Percentiles rank a stretch among this genome's conserved stretches.
Evolutionary conservation across 805 yeast species (phyloP).

Genomic region (Zygosaccharomyces kombuchaensis): DNA sequence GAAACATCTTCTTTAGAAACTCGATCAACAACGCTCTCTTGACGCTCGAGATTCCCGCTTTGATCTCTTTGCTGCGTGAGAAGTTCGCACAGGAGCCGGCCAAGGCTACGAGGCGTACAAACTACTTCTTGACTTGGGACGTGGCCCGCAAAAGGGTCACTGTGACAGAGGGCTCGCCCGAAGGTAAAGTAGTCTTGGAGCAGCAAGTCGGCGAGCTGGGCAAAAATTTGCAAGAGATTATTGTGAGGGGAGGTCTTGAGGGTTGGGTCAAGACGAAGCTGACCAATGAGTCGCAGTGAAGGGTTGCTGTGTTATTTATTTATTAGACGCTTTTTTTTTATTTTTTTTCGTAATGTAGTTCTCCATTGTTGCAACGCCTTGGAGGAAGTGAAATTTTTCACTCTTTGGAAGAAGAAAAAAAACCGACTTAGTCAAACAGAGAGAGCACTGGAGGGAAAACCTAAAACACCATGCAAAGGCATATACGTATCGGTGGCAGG

Average conservation of each 20-base stretch:
- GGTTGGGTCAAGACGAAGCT: constrained; percentile 87
- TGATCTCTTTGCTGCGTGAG: constrained; percentile 72
- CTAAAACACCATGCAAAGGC: constrained; percentile 21
- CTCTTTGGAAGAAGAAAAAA: not conserved
- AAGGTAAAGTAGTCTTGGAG: constrained; percentile 55
- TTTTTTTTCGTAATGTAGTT: not conserved
- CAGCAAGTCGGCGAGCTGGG: constrained; percentile 96
- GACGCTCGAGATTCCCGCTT: constrained; percentile 88
- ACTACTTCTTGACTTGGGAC: constrained; percentile 90
- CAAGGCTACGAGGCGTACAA: constrained; percentile 91
- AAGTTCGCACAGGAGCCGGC: constrained; percentile 49
- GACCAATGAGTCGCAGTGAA: not conserved
- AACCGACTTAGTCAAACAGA: not conserved
- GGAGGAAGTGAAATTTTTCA: constrained; percentile 2
- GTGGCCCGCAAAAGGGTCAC: constrained; percentile 78
- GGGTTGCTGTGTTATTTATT: not conserved
- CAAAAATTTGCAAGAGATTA: constrained; percentile 90
- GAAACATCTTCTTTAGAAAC: constrained; percentile 93
- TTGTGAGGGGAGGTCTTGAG: constrained; percentile 95
- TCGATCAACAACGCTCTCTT: constrained; percentile 93
- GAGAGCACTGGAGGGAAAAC: not conserved
- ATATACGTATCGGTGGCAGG: constrained; percentile 73
- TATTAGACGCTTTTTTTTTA: constrained; percentile 22
- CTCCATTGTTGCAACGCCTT: not conserved
- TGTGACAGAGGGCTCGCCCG: constrained; percentile 57